Percentiles rank a stretch among this genome's conserved stretches.
Evolutionary conservation across 805 yeast genomes (phyloP).

Genomic region (Candida namnaoensis): DNA sequence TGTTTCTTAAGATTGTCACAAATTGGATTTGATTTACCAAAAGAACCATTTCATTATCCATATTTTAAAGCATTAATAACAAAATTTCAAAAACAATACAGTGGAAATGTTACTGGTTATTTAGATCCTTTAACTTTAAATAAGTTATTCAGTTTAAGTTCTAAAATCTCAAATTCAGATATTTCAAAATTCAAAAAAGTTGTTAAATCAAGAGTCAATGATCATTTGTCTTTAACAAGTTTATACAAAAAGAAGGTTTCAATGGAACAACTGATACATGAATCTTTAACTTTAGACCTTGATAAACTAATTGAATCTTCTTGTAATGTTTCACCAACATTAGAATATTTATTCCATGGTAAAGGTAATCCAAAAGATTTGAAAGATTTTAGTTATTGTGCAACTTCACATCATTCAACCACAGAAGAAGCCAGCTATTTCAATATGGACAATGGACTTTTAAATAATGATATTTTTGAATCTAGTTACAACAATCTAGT

Average conservation of each 20-base stretch:
- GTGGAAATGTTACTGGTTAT: slow-evolving; percentile 39
- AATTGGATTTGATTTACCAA: slow-evolving; percentile 54
- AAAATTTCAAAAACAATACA: slow-evolving; percentile 69
- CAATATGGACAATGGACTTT: no score
- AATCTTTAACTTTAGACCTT: slow-evolving; percentile 29
- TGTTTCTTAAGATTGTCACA: slow-evolving; percentile 58
- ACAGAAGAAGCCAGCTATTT: no score
- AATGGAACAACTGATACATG: slow-evolving; percentile 24
- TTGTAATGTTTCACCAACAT: slow-evolving; percentile 21
- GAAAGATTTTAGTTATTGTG: slow-evolving; percentile 12
- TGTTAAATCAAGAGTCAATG: slow-evolving; percentile 68
- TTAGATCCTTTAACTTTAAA: slow-evolving; percentile 51
- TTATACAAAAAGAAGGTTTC: slow-evolving; percentile 16
- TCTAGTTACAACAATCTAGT: no score
- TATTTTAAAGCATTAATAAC: slow-evolving; percentile 59
- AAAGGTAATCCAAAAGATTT: slow-evolving; percentile 34
- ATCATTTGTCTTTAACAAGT: slow-evolving; percentile 30
- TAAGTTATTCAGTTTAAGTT: slow-evolving; percentile 37
- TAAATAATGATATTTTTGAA: no score
- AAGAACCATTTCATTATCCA: slow-evolving; percentile 78
- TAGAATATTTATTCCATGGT: slow-evolving; percentile 39
- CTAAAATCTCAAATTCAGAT: slow-evolving; percentile 33
- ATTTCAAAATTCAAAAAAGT: slow-evolving; percentile 49
- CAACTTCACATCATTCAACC: background rate
- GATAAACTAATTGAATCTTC: slow-evolving; percentile 17